Percentiles rank a stretch among this genome's conserved stretches.
phyloP scores from a whole-genome alignment of 1,284 basidiomycete species.

The Phellopilus nigrolimitatus region DNA sequence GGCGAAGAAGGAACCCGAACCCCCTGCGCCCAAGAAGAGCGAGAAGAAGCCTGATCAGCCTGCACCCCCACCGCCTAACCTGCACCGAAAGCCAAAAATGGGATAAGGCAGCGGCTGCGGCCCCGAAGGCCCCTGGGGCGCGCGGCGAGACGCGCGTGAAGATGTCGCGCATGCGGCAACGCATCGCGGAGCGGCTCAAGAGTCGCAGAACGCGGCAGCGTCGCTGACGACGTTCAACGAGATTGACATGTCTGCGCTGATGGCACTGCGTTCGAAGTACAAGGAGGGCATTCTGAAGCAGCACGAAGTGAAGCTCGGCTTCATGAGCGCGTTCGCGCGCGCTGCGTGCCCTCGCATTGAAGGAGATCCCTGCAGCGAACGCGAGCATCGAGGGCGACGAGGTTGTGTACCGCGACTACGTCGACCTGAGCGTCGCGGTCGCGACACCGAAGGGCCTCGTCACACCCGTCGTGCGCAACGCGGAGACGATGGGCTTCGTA shows the following conservation, averaged over 20 bases:
- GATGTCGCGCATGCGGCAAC: constrained; percentile 96
- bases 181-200: constrained; percentile 97
- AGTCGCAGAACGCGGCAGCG: constrained; percentile 96
- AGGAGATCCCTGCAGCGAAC: constrained; percentile 93
- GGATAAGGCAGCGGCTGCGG: constrained; percentile 31
- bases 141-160: constrained; percentile 91
- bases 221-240: constrained; percentile 99
- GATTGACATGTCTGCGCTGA: constrained; percentile 96
- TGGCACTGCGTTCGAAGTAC: constrained; percentile 93
- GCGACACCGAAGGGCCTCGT: constrained; percentile 97
- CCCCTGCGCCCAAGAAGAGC: constrained; percentile 35
- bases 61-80: constrained; percentile 20
- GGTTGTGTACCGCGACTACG: constrained; percentile 94
- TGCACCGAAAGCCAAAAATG: constrained; percentile 27
- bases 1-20: constrained; percentile 41
- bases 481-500: constrained; percentile 82
- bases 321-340: constrained; percentile 96
- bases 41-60: constrained; percentile 25
- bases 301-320: constrained; percentile 95
- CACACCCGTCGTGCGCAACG: constrained; percentile 93
- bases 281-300: constrained; percentile 92
- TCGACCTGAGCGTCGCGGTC: constrained; percentile 92
- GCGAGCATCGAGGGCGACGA: constrained; percentile 94
- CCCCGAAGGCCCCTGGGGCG: constrained; percentile 44
- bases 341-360: constrained; percentile 81